phyloP scores from a whole-genome alignment of 192 early-diverging fungal genomes.

The Gaertneriomyces semiglobifer region DNA sequence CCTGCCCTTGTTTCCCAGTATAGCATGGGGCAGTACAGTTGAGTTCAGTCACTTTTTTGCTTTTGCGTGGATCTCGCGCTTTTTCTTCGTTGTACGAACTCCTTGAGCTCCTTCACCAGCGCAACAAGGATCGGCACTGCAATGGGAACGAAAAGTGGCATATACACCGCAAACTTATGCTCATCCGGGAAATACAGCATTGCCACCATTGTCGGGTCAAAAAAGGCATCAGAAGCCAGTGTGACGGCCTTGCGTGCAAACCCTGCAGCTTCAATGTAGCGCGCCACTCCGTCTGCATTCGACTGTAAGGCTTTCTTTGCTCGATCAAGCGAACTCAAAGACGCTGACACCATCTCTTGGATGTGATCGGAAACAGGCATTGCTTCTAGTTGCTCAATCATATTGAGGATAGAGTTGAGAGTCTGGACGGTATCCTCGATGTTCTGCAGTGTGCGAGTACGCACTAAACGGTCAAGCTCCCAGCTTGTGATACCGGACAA shows the following conservation, averaged over 20 bases:
- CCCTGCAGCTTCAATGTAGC: too few species aligned
- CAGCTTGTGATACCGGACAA: conserved; percentile 71
- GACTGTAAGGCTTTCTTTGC: background rate
- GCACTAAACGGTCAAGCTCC: conserved; percentile 76
- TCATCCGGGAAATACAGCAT: conserved; percentile 98
- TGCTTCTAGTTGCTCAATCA: conserved; percentile 76
- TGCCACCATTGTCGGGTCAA: conserved; percentile 97
- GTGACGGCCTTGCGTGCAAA: conserved; percentile 60
- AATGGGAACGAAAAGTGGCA: conserved; percentile 91
- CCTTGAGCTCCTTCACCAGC: conserved; percentile 24
- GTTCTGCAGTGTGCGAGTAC: conserved; percentile 69
- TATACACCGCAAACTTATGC: conserved; percentile 96
- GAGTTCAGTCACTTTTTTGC: too few species aligned
- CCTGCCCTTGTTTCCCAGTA: too few species aligned
- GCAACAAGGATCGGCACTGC: conserved; percentile 25
- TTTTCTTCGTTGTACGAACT: too few species aligned
- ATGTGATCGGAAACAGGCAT: conserved; percentile 94
- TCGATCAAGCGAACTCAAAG: conserved; percentile 12
- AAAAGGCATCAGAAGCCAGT: conserved; percentile 84
- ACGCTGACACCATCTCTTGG: conserved; percentile 41
- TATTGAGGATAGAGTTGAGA: conserved; percentile 70
- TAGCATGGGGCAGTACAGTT: too few species aligned
- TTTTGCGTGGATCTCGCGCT: too few species aligned
- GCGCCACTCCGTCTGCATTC: too few species aligned
- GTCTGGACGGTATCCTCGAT: conserved; percentile 70